phyloP scores from a whole-genome alignment of 2,329 filamentous ascomycete genomes.

The Stenocarpella maydis region DNA sequence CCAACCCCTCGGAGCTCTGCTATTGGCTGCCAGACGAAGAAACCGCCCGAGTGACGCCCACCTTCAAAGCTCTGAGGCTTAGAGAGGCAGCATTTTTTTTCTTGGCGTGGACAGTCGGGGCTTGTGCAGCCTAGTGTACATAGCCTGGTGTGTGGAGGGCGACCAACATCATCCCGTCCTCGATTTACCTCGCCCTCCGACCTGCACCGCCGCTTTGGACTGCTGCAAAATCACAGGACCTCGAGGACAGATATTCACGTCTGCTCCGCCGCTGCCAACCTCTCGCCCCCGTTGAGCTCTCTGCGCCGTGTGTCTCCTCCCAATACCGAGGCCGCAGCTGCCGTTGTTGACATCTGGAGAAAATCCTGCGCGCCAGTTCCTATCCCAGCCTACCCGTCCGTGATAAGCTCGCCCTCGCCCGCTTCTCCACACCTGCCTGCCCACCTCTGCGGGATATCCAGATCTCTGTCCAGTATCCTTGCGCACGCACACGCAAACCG shows the following conservation, averaged over 20 bases:
- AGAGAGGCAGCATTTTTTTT: constrained; percentile 21
- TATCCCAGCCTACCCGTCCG: not conserved
- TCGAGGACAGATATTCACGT: constrained; percentile 16
- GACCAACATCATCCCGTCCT: constrained; percentile 25
- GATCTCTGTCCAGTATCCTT: constrained; percentile 9
- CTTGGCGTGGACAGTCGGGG: not conserved
- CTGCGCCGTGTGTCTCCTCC: not conserved
- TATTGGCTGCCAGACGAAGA: not conserved
- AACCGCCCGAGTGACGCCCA: constrained; percentile 17
- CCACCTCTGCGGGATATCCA: constrained; percentile 19
- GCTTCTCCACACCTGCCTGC: constrained; percentile 25
- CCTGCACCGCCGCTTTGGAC: constrained; percentile 21
- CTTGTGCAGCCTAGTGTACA: constrained; percentile 7
- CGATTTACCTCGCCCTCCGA: constrained; percentile 8
- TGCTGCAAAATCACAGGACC: constrained; percentile 11
- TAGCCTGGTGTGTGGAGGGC: too few species aligned
- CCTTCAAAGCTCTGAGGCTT: constrained; percentile 18
- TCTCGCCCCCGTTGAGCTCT: not conserved
- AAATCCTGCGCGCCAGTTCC: constrained; percentile 15
- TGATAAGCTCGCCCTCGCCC: constrained; percentile 24
- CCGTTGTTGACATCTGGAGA: constrained; percentile 22
- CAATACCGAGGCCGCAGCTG: constrained; percentile 15
- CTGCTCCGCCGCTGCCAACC: not conserved
- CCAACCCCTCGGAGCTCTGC: not conserved
- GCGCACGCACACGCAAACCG: not conserved